phyloP scores from a whole-genome alignment of 164 flowering plant species.

The Vitis labrusca region DNA sequence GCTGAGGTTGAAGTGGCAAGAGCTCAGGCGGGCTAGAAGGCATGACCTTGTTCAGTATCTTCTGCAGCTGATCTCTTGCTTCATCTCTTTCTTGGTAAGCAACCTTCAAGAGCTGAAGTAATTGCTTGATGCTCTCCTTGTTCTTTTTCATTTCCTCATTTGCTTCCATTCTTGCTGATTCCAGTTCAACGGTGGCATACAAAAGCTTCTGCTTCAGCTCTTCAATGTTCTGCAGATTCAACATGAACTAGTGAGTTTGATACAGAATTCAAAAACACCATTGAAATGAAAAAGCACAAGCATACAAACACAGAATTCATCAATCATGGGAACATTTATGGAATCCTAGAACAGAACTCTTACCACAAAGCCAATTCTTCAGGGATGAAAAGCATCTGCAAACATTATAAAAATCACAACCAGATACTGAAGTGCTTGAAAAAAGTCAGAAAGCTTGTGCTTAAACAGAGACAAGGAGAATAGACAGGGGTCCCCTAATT shows the following conservation, averaged over 20 bases:
- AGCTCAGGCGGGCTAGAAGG: slow-evolving; percentile 21
- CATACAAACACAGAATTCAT: not conserved
- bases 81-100: slow-evolving; percentile 71
- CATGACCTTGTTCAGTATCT: slow-evolving; percentile 34
- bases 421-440: not conserved
- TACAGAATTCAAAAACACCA: not conserved
- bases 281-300: not conserved
- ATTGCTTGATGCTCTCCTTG: slow-evolving; percentile 36
- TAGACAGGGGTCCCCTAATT: not conserved
- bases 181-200: slow-evolving; percentile 45
- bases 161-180: slow-evolving; percentile 47
- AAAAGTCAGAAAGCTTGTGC: not conserved
- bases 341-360: not conserved
- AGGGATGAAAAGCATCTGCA: not conserved
- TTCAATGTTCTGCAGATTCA: slow-evolving; percentile 38
- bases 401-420: not conserved
- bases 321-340: too few relatives aligned
- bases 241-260: slow-evolving; percentile 4
- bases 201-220: slow-evolving; percentile 56
- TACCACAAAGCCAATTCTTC: not conserved
- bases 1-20: slow-evolving; percentile 10
- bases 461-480: not conserved
- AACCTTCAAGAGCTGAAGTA: slow-evolving; percentile 41
- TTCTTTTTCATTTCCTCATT: slow-evolving; percentile 44
- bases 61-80: slow-evolving; percentile 57